phyloP scores from a whole-genome alignment of 2,329 filamentous ascomycete genomes.

The Colletotrichum tofieldiae region DNA sequence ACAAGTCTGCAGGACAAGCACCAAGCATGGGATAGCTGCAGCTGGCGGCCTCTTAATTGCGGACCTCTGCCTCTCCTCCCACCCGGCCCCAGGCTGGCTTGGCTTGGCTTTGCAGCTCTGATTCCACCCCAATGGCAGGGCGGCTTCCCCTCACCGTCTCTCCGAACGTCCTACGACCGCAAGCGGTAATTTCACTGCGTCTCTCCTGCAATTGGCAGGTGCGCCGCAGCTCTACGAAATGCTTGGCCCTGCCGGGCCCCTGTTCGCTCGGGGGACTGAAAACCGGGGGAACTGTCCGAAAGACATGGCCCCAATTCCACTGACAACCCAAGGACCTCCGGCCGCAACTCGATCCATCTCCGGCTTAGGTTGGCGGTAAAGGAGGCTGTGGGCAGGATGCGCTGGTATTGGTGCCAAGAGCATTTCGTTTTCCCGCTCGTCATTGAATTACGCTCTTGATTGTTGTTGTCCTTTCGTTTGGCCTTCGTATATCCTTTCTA shows the following conservation, averaged over 20 bases:
- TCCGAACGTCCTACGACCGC: constrained; percentile 22
- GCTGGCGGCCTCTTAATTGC: constrained; percentile 43
- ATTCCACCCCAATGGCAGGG: constrained; percentile 18
- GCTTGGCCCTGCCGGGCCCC: constrained; percentile 38
- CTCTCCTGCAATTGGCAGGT: constrained; percentile 34
- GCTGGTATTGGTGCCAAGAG: constrained; percentile 40
- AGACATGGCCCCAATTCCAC: constrained; percentile 25
- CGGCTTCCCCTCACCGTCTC: constrained; percentile 32
- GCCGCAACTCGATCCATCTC: constrained; percentile 36
- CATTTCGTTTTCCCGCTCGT: constrained; percentile 15
- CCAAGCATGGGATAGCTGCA: constrained; percentile 34
- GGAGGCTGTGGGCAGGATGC: constrained; percentile 24
- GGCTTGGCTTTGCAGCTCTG: constrained; percentile 29
- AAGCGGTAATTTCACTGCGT: constrained; percentile 31
- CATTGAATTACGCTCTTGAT: constrained; percentile 22
- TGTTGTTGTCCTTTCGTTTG: constrained; percentile 3
- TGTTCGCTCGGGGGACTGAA: constrained; percentile 31
- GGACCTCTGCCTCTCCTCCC: constrained; percentile 31
- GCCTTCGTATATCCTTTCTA: constrained; percentile 9
- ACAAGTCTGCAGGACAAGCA: constrained; percentile 32
- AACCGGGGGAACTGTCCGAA: constrained; percentile 34
- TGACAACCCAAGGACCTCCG: constrained; percentile 20
- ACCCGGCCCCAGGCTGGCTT: constrained; percentile 12
- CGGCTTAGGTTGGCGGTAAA: constrained; percentile 13
- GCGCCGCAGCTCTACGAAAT: constrained; percentile 26